Evolutionary conservation across 2,329 filamentous ascomycete genomes (phyloP), one percentile per base, ranked within the genome.

Genomic region (Clonostachys rhizophaga): DNA sequence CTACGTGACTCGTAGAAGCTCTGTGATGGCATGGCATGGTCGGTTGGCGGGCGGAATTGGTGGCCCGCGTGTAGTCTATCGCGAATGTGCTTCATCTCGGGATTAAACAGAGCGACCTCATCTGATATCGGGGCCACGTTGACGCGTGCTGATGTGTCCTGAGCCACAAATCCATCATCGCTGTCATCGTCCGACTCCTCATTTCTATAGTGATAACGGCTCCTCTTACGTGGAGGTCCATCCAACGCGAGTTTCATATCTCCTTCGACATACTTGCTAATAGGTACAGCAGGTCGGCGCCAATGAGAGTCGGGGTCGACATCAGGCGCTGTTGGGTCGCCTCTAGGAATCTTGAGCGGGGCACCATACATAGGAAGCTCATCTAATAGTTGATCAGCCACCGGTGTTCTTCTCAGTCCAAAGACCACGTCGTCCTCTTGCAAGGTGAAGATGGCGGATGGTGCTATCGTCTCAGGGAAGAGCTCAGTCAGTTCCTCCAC

Each of bases 21-120:
- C 55, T 92, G 87, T 2, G 86, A 81, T 1, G 94, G 94, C 91
- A 97, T 97, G 0, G 83, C 80, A 61, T 91, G 86, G 62, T 97
- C 92, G 1, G 89, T 91, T 1, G 94, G 94, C 14, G 94, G 94
- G 47, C 91, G 80, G 72, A 99, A 97, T 52, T 92, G 89, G 64
- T 96, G 91, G 9, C 89, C 88, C 10, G 90, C 89, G 61, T 96
- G 90, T 6, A 99, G 79, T 14, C 94, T 81, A 61, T 97, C 92
- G 48, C 92, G 83, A 39, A 96, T 91, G 47, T 85, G 79, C 64
- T 92, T 95, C 70, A 95, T 92, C 50, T 95, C 89, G 0, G 89
- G 84, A 52, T 89, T 84, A 67, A 99, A 99, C 1, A 99, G 72
- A 2, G 92, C 91, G 49, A 96, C 89, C 50, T 89, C 81, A 2